Evolutionary conservation across 228 moss, liverwort and hornwort genomes (phyloP).

Genomic region (Sphagnum magellanicum): DNA sequence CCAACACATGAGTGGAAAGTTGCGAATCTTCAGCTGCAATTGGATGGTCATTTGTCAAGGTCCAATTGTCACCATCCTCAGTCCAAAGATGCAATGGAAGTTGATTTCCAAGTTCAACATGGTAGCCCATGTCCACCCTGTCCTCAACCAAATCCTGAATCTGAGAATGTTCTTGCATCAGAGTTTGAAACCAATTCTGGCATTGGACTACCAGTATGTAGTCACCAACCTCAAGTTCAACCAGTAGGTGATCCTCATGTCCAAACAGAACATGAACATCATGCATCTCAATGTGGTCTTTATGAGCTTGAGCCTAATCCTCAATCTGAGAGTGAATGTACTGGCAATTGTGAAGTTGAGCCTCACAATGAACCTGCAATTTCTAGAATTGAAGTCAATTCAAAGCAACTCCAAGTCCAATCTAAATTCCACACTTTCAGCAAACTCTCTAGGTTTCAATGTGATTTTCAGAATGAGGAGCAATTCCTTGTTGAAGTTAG

Average conservation of each 20-base stretch:
- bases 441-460: too few species aligned
- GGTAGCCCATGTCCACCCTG: background rate
- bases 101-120: background rate
- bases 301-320: background rate
- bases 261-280: background rate
- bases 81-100: background rate
- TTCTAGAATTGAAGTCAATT: background rate
- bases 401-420: background rate
- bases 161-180: background rate
- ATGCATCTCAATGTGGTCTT: background rate
- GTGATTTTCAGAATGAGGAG: too few species aligned
- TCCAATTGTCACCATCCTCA: background rate
- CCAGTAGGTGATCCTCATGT: slow-evolving; percentile 1
- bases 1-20: too few species aligned
- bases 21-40: too few species aligned
- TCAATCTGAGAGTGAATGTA: background rate
- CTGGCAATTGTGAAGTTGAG: background rate
- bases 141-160: background rate
- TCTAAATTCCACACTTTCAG: too few species aligned
- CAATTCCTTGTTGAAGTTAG: too few species aligned
- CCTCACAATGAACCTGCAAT: background rate
- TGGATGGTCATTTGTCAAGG: too few species aligned
- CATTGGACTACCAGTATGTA: background rate
- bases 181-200: background rate
- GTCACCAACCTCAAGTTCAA: background rate